These are phyloP conservation scores for Mycocentrospora acerina DNA, from an alignment of 2,329 filamentous ascomycete species.

Conservation along the genomic window DNA sequence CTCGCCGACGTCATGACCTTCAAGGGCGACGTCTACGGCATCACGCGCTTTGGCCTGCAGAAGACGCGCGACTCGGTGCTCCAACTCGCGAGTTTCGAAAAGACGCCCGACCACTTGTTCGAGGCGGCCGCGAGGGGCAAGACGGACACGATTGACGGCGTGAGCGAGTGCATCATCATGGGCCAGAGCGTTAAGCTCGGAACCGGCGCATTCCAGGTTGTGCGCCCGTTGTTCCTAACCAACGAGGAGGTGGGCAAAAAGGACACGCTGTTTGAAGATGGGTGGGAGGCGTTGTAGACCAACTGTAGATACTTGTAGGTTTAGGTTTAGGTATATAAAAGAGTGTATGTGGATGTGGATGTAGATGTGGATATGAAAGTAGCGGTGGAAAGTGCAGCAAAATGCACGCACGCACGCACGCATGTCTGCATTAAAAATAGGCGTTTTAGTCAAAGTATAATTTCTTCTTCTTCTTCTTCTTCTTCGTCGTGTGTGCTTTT, in stretches of 20 bases:
- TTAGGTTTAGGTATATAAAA: no score
- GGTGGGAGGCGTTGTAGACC: conserved; percentile 37
- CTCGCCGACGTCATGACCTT: conserved; percentile 98
- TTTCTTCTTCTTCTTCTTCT: no score
- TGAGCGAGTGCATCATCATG: conserved; percentile 97
- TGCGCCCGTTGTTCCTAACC: conserved; percentile 61
- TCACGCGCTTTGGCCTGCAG: conserved; percentile 91
- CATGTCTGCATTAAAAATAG: no score
- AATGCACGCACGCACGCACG: no score
- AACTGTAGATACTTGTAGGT: no score
- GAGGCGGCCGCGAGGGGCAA: conserved; percentile 92
- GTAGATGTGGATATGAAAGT: no score
- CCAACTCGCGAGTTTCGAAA: conserved; percentile 94
- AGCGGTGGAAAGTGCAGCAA: no score
- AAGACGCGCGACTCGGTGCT: conserved; percentile 96
- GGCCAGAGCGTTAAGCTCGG: conserved; percentile 91
- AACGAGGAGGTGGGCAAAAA: conserved; percentile 25
- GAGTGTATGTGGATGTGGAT: no score
- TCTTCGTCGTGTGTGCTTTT: no score
- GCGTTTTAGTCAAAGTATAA: no score
- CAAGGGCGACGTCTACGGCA: conserved; percentile 94
- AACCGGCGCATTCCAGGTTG: conserved; percentile 89
- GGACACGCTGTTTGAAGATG: conserved; percentile 39
- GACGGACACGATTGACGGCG: conserved; percentile 87
- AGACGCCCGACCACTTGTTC: conserved; percentile 96